Evolutionary conservation across 75 land plant genomes (phyloP).

Genomic region (Adiantum capillusveneris): DNA sequence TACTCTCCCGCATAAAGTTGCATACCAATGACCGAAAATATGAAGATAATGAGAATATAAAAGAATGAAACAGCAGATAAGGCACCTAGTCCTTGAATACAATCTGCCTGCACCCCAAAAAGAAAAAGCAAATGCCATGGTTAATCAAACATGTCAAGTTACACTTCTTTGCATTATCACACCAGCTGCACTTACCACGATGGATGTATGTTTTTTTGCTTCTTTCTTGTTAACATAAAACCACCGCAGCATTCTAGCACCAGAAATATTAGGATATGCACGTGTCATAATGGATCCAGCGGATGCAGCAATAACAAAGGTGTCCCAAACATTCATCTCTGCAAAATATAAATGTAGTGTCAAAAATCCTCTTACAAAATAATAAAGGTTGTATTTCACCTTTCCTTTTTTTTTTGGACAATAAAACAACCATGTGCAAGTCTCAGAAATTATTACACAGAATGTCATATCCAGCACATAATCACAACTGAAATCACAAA

Average conservation of each 20-base stretch:
- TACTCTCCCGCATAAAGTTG: constrained; percentile 27
- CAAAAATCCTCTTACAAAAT: too few relatives aligned
- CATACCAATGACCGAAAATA: constrained; percentile 31
- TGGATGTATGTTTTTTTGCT: constrained; percentile 8
- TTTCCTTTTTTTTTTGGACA: too few relatives aligned
- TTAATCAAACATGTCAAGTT: not conserved
- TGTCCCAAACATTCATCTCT: constrained; percentile 31
- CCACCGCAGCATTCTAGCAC: constrained; percentile 23
- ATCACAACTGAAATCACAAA: too few relatives aligned
- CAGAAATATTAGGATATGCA: constrained; percentile 27
- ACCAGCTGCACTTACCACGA: not conserved
- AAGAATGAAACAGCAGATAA: constrained; percentile 26
- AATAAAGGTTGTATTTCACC: too few relatives aligned
- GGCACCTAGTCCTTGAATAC: constrained; percentile 18
- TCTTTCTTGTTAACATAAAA: constrained; percentile 21
- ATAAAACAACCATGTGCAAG: too few relatives aligned
- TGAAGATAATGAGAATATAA: constrained; percentile 13
- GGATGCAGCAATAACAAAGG: constrained; percentile 20
- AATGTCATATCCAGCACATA: too few relatives aligned
- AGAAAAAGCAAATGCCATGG: not conserved
- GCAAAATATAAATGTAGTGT: constrained; percentile 13
- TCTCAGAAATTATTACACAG: too few relatives aligned
- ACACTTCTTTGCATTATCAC: not conserved
- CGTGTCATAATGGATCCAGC: constrained; percentile 12
- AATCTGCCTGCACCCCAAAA: constrained; percentile 24